phyloP scores from a whole-genome alignment of 2,329 filamentous ascomycete species.

The Aspergillus amoenus region DNA sequence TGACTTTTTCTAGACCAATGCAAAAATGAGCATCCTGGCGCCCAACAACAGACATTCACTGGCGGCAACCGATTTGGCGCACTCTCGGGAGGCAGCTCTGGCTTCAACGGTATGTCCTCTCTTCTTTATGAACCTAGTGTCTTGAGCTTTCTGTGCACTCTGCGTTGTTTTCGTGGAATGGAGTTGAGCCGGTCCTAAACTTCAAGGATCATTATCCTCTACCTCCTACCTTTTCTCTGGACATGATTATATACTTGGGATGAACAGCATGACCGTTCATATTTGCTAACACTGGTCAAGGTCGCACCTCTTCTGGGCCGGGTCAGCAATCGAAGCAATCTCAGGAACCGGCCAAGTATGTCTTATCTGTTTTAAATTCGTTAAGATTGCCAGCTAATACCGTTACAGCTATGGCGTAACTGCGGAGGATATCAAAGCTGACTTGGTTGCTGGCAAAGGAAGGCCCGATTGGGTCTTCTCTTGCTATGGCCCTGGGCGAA shows the following conservation, averaged over 20 bases:
- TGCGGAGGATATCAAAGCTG: constrained; percentile 60
- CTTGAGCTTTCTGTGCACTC: not conserved
- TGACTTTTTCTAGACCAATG: constrained; percentile 50
- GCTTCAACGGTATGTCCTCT: constrained; percentile 40
- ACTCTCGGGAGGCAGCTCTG: constrained; percentile 37
- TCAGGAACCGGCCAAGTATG: constrained; percentile 26
- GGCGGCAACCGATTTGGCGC: constrained; percentile 61
- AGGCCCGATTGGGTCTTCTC: constrained; percentile 83
- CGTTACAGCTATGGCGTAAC: constrained; percentile 53
- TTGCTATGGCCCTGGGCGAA: constrained; percentile 74
- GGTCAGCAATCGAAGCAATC: constrained; percentile 15
- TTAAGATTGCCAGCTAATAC: constrained; percentile 18
- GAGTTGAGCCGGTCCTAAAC: not conserved
- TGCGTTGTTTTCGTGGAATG: not conserved
- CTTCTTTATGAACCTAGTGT: not conserved
- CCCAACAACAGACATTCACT: constrained; percentile 27
- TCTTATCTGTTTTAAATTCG: not conserved
- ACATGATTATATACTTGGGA: not conserved
- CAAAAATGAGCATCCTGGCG: constrained; percentile 58
- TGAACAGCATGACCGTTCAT: not conserved
- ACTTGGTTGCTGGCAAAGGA: constrained; percentile 63
- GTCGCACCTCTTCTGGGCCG: constrained; percentile 20
- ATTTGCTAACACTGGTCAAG: constrained; percentile 11
- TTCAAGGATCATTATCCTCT: not conserved
- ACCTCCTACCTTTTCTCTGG: not conserved